A percentile compares a stretch with the other conserved stretches of the same genome.
Evolutionary conservation across 257 asterid species (phyloP).

Genomic region (Jaltomata sinuosa): DNA sequence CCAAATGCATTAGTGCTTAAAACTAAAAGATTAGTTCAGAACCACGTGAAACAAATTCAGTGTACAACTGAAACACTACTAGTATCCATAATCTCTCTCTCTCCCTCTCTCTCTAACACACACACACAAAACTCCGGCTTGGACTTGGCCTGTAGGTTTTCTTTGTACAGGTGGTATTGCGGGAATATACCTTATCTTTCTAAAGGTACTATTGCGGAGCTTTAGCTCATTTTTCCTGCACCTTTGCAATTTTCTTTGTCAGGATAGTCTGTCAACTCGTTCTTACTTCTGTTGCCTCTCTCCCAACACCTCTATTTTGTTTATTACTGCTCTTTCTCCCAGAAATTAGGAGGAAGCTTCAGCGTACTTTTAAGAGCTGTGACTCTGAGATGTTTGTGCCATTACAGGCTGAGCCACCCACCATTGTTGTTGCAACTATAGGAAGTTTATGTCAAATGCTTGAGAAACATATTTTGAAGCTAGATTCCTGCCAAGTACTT

Average conservation of each 20-base stretch:
- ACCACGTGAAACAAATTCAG: not conserved
- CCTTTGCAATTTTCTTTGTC: not conserved
- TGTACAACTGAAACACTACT: not conserved
- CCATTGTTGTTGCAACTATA: constrained; percentile 79
- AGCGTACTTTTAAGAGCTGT: not conserved
- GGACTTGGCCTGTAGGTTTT: not conserved
- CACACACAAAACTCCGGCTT: not conserved
- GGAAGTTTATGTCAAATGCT: constrained; percentile 83
- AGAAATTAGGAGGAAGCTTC: not conserved
- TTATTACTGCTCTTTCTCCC: not conserved
- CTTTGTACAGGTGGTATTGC: not conserved
- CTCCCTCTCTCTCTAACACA: not conserved
- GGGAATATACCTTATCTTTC: not conserved
- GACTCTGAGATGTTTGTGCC: constrained; percentile 7
- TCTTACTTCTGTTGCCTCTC: not conserved
- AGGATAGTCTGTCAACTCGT: not conserved
- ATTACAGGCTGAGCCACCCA: constrained; percentile 82
- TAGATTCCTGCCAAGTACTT: constrained; percentile 72
- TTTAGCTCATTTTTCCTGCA: not conserved
- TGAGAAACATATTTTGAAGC: constrained; percentile 60
- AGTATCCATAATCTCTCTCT: not conserved
- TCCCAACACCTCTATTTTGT: not conserved
- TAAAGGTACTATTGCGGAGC: not conserved
- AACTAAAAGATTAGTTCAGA: not conserved
- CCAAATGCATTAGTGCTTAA: not conserved